Percentiles rank a stretch among this genome's conserved stretches.
These are phyloP conservation scores for Fusarium sambucinum DNA, from an alignment of 2,329 filamentous ascomycete genomes.

Conservation along the genomic window DNA sequence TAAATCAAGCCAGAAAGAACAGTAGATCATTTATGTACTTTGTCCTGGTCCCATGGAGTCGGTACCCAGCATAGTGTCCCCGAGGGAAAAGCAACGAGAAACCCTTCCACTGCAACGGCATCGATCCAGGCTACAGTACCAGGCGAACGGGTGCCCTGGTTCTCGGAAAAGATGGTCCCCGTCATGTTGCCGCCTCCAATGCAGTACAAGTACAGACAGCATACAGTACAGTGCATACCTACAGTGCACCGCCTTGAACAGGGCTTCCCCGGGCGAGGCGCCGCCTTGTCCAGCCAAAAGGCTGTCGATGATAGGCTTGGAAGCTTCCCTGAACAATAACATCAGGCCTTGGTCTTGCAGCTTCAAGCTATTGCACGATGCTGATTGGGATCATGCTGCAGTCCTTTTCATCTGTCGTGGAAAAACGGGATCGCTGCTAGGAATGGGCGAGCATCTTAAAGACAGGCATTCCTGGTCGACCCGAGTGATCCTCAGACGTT, in stretches of 20 bases:
- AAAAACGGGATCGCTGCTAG: slow-evolving; percentile 30
- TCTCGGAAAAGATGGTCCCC: slow-evolving; percentile 29
- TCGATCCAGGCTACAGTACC: slow-evolving; percentile 21
- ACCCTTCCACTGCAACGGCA: slow-evolving; percentile 9
- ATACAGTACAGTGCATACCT: slow-evolving; percentile 40
- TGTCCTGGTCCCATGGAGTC: slow-evolving; percentile 5
- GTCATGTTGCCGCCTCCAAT: slow-evolving; percentile 16
- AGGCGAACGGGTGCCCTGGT: slow-evolving; percentile 40
- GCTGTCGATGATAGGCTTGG: slow-evolving; percentile 33
- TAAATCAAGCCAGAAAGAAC: background rate
- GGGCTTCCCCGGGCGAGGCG: slow-evolving; percentile 28
- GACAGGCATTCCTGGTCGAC: slow-evolving; percentile 44
- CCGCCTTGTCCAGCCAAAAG: slow-evolving; percentile 28
- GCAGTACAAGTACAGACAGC: slow-evolving; percentile 10
- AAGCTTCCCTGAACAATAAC: slow-evolving; percentile 29
- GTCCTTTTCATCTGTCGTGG: slow-evolving; percentile 46
- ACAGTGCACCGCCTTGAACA: slow-evolving; percentile 34
- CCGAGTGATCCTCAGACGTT: slow-evolving; percentile 38
- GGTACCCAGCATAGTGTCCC: background rate
- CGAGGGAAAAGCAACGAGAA: slow-evolving; percentile 29
- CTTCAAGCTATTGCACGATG: slow-evolving; percentile 18
- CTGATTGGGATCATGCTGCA: slow-evolving; percentile 41
- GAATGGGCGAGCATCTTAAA: slow-evolving; percentile 27
- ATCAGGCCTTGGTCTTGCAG: slow-evolving; percentile 8
- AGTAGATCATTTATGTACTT: background rate